A percentile compares a stretch with the other conserved stretches of the same genome.
Evolutionary conservation across 306 rosid species (phyloP).

Genomic region (Trifolium repens): DNA sequence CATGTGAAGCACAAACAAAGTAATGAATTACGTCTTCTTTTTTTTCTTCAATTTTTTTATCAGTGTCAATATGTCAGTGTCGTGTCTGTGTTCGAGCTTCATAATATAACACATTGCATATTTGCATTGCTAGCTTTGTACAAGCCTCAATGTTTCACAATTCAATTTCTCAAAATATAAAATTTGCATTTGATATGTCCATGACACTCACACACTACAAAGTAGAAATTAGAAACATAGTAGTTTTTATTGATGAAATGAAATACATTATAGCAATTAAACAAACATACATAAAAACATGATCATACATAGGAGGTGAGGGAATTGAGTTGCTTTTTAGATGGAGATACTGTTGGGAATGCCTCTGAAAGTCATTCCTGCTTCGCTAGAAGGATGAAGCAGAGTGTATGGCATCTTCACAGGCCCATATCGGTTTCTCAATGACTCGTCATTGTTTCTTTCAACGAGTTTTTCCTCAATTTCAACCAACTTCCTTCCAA

Average conservation of each 20-base stretch:
- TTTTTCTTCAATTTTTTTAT: too few species aligned
- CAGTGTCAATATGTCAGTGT: too few species aligned
- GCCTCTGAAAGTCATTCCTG: constrained; percentile 7
- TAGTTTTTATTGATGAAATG: too few species aligned
- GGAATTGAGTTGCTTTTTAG: not conserved
- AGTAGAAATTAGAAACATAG: not conserved
- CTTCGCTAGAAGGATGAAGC: constrained; percentile 2
- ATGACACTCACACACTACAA: not conserved
- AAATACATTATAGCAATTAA: not conserved
- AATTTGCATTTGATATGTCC: not conserved
- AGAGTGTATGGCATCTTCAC: not conserved
- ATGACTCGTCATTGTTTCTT: not conserved
- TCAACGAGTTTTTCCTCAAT: not conserved
- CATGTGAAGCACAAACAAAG: too few species aligned
- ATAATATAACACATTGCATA: not conserved
- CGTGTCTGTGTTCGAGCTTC: too few species aligned
- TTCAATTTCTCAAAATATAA: not conserved
- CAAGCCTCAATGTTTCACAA: not conserved
- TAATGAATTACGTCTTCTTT: too few species aligned
- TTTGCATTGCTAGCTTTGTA: not conserved
- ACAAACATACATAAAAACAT: not conserved
- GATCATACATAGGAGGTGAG: not conserved
- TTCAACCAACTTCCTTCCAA: constrained; percentile 7
- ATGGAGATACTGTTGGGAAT: constrained; percentile 2
- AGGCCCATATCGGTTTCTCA: not conserved